Evolutionary conservation across 192 early-diverging fungal species (phyloP).

Genomic region (Gamsiella multidivaricata): DNA sequence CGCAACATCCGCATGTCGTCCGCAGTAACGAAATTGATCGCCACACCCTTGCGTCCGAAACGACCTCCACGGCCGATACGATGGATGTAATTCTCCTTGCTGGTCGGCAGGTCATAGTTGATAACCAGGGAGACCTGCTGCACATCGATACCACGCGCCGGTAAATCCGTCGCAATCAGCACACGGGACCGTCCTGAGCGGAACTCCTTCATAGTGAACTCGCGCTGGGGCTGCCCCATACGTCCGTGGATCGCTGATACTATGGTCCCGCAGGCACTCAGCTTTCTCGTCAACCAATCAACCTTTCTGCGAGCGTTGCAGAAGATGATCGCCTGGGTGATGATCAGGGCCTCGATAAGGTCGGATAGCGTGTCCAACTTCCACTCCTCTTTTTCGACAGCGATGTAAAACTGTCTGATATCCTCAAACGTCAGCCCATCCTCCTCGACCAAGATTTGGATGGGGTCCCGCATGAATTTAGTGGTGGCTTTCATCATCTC

Average conservation of each 20-base stretch:
- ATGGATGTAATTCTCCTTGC: slow-evolving; percentile 98
- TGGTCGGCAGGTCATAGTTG: slow-evolving; percentile 93
- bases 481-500: slow-evolving; percentile 94
- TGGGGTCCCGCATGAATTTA: slow-evolving; percentile 96
- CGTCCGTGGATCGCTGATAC: slow-evolving; percentile 4
- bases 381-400: slow-evolving; percentile 98
- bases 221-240: slow-evolving; percentile 14
- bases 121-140: slow-evolving; percentile 95
- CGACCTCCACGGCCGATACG: slow-evolving; percentile 98
- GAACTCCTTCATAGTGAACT: slow-evolving; percentile 16
- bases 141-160: slow-evolving; percentile 70
- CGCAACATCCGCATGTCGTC: slow-evolving; percentile 87
- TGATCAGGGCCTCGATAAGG: slow-evolving; percentile 94
- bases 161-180: slow-evolving; percentile 1
- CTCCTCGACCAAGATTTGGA: slow-evolving; percentile 97
- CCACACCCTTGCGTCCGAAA: slow-evolving; percentile 99
- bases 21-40: slow-evolving; percentile 96
- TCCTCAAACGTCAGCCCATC: slow-evolving; percentile 94
- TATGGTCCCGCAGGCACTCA: slow-evolving; percentile 61
- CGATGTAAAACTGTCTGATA: slow-evolving; percentile 93
- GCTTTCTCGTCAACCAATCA: slow-evolving; percentile 95
- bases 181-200: slow-evolving; percentile 3
- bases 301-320: slow-evolving; percentile 97
- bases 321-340: slow-evolving; percentile 98
- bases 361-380: slow-evolving; percentile 98